Evolutionary conservation across 2,329 filamentous ascomycete genomes (phyloP), one percentile per base, ranked within the genome.

Genomic region (Neonectria magnoliae): DNA sequence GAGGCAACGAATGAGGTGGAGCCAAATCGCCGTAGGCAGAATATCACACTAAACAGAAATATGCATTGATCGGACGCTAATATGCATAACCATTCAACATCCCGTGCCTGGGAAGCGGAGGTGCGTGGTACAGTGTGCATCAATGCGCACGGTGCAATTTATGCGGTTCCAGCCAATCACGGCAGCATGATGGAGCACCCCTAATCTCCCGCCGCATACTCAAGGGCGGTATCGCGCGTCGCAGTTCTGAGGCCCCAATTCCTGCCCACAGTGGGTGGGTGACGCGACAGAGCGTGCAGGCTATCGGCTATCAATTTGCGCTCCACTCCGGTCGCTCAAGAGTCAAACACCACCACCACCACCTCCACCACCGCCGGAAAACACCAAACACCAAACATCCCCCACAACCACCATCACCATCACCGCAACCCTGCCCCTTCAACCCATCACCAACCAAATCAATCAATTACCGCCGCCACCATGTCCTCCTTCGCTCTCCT

Each of bases 401-500:
- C 25, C 16, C 27, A 20, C 27, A 47, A 45, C 11, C 31, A 33
- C 9, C 29, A 42, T 11, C 38, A 31, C 33, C 60, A 44, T 44
- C 52, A 42, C 22, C 52, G 10, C 33, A 38, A 42, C 18, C 14
- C 8, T 25, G n/a, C 52, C 5, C 5, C 38, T 25, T 9, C 52
- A 14, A 29, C 50, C 45, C 47, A 44, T 50, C 51, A 57, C 51
- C 54, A 18, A 58, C 27, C 56, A 53, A 29, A 22, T 29, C 18
- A 27, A 31, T 22, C 47, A 56, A 58, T 18, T 33, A 16, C 38
- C 27, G 50, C 53, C 45, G 22, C 54, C 62, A 84, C 83, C 61
- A 84, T 83, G 79, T 84, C 83, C 63, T 81, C 82, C 67, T 80
- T 83, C 81, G 77, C 87, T 78, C 76, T 86, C 83, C 82, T 84